A percentile compares a stretch with the other conserved stretches of the same genome.
Evolutionary conservation across 2,329 filamentous ascomycete genomes (phyloP).

Genomic region (Claviceps cyperi): DNA sequence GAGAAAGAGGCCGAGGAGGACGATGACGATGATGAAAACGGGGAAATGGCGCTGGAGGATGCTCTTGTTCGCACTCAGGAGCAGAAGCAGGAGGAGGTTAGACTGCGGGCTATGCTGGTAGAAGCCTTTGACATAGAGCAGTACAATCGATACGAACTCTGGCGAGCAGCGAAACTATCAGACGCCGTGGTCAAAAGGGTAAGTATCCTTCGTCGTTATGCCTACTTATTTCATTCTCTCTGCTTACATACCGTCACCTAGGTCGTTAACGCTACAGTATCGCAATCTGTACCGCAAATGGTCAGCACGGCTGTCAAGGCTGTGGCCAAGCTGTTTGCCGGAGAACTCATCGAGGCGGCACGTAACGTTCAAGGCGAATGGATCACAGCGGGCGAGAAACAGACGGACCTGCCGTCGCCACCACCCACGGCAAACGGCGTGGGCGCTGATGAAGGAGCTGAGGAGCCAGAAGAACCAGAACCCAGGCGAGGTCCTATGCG

Average conservation of each 20-base stretch:
- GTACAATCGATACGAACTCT: conserved; percentile 55
- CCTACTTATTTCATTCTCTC: background rate
- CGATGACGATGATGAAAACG: conserved; percentile 42
- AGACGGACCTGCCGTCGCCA: conserved; percentile 35
- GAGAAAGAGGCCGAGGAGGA: conserved; percentile 38
- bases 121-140: conserved; percentile 52
- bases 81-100: conserved; percentile 48
- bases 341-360: conserved; percentile 60
- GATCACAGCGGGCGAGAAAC: conserved; percentile 44
- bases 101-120: conserved; percentile 45
- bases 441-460: conserved; percentile 18
- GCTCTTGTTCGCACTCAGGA: conserved; percentile 50
- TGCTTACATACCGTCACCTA: conserved; percentile 12
- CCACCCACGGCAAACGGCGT: conserved; percentile 21
- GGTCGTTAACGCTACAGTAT: conserved; percentile 69
- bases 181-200: conserved; percentile 56
- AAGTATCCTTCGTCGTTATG: conserved; percentile 11
- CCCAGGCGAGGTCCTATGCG: conserved; percentile 43
- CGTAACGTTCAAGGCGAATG: conserved; percentile 59
- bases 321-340: conserved; percentile 63
- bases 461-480: conserved; percentile 5
- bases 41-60: conserved; percentile 41
- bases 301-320: conserved; percentile 64
- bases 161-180: conserved; percentile 53
- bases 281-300: conserved; percentile 59